Percentiles rank a stretch among this genome's conserved stretches.
phyloP scores from a whole-genome alignment of 176 grass and related monocot genomes.

The Dendrocalamus sinicus region DNA sequence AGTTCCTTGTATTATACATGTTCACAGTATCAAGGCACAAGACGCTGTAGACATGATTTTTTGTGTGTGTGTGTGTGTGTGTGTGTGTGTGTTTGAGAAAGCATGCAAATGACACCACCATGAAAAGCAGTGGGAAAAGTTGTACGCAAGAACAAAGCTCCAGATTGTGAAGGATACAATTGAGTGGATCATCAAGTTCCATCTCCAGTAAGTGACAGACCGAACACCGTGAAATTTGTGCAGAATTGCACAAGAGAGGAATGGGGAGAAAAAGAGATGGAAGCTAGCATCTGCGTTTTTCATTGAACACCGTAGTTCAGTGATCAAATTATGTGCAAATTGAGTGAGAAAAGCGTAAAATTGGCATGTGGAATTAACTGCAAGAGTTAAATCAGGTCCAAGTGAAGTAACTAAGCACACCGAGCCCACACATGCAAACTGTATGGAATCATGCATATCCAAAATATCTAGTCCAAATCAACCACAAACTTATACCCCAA shows the following conservation, averaged over 20 bases:
- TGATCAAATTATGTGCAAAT: background rate
- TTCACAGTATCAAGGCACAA: background rate
- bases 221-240: background rate
- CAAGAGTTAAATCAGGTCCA: background rate
- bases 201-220: background rate
- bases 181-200: background rate
- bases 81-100: background rate
- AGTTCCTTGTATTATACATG: background rate
- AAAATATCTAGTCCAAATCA: background rate
- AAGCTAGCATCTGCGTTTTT: background rate
- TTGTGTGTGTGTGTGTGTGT: no score
- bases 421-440: background rate
- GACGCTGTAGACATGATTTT: background rate
- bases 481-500: background rate
- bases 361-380: background rate
- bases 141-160: background rate
- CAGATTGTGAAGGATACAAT: background rate
- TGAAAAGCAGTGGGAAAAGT: background rate
- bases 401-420: background rate
- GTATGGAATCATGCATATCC: background rate
- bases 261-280: background rate
- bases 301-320: background rate
- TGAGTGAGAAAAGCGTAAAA: background rate
- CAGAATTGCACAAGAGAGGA: background rate
- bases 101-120: background rate